Base-by-base conservation (phyloP, 2,329 filamentous ascomycete species). In the Pleurostoma richardsiae region DNA sequence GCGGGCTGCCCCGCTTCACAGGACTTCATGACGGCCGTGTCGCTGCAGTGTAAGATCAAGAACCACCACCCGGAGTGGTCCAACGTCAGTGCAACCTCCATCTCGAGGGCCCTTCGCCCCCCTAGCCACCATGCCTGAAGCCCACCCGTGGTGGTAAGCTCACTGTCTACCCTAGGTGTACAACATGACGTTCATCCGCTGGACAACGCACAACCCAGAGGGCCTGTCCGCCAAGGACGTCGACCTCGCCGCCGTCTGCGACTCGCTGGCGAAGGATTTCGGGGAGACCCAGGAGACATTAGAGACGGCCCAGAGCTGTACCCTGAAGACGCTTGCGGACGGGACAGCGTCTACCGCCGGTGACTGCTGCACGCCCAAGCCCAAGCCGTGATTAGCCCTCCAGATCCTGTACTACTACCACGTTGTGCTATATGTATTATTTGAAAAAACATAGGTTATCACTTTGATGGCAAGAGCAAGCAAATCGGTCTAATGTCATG, bases 61-160 rank as follows among this genome's bases (percentile, higher is more conserved):
- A 85, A 81, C 55, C 86, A 90, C 60, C 86, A 90, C 57, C 85
- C 86, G 0, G 85, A 89, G 62, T 89, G 85, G 85, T 84, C 82
- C 3, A 89, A 90, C 58, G 84, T 84, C 65, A 54, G 72, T 39
- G 44, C 10, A 38, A 29, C 6, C 42, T n/a, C 19, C 19, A 29
- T 30, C 45, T 36, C 42, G 19, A 2, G 19, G 19, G 19, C 19
- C 19, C 19, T 19, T 19, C 19, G 19, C 19, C 19, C 19, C 19
- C 19, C 19, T 19, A 2, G 19, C 19, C 19, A 19, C 19, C 19
- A 2, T 19, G 19, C 19, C 19, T 19, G 2, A 19, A 19, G 19
- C 19, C 19, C 2, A 2, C 19, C 19, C 19, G 19, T 19, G 19
- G 19, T 19, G 19, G 19, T 2, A 19, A 19, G 19, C 19, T 19